Base-by-base conservation (phyloP, 2,329 filamentous ascomycete species). In the Sporothrix euskadiensis region DNA sequence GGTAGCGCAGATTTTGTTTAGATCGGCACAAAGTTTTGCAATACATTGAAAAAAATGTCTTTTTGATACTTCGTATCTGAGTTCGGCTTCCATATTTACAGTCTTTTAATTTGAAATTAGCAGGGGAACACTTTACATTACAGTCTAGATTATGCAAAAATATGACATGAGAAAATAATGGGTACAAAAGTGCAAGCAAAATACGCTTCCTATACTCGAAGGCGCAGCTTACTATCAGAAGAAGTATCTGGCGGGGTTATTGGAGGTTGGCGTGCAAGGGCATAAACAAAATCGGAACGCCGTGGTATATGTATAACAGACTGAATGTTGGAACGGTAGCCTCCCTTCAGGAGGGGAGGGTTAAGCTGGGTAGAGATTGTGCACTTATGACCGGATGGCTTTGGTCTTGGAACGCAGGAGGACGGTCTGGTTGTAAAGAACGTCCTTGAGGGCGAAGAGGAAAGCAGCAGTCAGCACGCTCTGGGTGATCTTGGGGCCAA, bases 391-490 rank as follows among this genome's bases (percentile, higher is more conserved):
- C 73, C 77, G 77, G 59, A 82, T 63, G 32, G 80, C 78, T 79
- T 82, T 86, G 78, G 82, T 83, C 30, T 80, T 78, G 73, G 83
- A 81, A 71, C 93, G 87, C 44, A 94, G 88, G 78, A 86, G 88
- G 69, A 95, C 84, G 0, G 90, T 94, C 82, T 92, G 89, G 79
- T 94, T 92, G 81, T 98, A 99, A 6, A 99, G 87, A 7, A 94
- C 93, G 81, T 99, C 96, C 86, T 99, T 99, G 85, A 99, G 98
- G 1, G 94, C 96, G 81, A 99, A 99, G 74, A 99, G 85, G 83
- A 98, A 94, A 2, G 96, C 96, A 6, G 96, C 96, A 4, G 96
- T 99, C 75, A 99, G 88, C 63, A 98, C 96, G 80, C 94, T 98
- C 84, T 99, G 96, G 26, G 94, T 94, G 77, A 99, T 91, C 87